phyloP scores from a whole-genome alignment of 2,329 filamentous ascomycete species.

The Juglanconis juglandina region DNA sequence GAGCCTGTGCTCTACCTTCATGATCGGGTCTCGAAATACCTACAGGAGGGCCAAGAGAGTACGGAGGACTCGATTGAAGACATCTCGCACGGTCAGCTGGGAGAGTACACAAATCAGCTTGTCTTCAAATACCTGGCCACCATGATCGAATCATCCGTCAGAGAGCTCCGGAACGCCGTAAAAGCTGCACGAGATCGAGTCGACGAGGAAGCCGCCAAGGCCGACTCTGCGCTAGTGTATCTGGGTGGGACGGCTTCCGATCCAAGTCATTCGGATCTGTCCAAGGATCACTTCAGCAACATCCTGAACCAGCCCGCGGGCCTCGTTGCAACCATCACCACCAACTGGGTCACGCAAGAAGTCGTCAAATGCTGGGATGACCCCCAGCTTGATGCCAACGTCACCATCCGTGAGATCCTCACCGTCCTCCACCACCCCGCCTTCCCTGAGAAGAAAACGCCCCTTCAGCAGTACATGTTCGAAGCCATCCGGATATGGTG shows the following conservation, averaged over 20 bases:
- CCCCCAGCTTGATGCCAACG: constrained; percentile 56
- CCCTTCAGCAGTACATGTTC: constrained; percentile 64
- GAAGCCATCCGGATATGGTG: constrained; percentile 60
- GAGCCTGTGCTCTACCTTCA: constrained; percentile 30
- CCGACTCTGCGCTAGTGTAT: constrained; percentile 26
- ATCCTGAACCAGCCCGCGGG: constrained; percentile 55
- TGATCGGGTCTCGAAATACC: constrained; percentile 27
- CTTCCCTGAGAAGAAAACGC: constrained; percentile 46
- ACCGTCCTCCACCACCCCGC: constrained; percentile 67
- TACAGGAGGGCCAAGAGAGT: constrained; percentile 27
- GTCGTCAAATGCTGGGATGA: constrained; percentile 69
- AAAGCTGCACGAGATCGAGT: constrained; percentile 29
- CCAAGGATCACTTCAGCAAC: constrained; percentile 60
- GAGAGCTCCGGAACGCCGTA: constrained; percentile 28
- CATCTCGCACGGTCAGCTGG: constrained; percentile 25
- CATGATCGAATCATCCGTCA: constrained; percentile 29
- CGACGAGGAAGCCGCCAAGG: constrained; percentile 28
- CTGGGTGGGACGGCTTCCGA: constrained; percentile 38
- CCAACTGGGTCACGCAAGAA: constrained; percentile 65
- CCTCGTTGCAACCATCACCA: constrained; percentile 52
- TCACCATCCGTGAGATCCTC: constrained; percentile 60
- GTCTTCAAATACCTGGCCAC: constrained; percentile 28
- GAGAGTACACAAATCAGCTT: constrained; percentile 28
- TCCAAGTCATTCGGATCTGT: constrained; percentile 56
- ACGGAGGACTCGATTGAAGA: constrained; percentile 21